Evolutionary conservation across 805 yeast species (phyloP).

Genomic region (Myxozyma nipponensis): DNA sequence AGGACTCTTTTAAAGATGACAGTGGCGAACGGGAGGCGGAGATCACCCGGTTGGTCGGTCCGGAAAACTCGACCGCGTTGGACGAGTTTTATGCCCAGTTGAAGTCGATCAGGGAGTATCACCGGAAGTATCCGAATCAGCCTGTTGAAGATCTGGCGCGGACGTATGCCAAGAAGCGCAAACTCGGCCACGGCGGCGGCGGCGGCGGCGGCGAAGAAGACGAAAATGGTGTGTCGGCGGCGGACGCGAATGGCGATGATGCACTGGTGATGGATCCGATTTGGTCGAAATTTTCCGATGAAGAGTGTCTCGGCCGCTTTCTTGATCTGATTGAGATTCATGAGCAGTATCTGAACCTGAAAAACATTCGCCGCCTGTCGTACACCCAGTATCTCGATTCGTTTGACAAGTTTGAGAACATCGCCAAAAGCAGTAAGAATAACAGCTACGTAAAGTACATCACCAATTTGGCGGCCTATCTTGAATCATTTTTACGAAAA

Average conservation of each 20-base stretch:
- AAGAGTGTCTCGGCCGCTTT: conserved; percentile 61
- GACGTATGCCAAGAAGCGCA: conserved; percentile 29
- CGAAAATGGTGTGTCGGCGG: conserved; percentile 35
- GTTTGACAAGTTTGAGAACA: conserved; percentile 41
- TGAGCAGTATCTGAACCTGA: conserved; percentile 48
- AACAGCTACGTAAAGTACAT: conserved; percentile 47
- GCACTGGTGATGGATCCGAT: conserved; percentile 39
- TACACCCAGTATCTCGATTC: conserved; percentile 51
- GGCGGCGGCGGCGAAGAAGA: conserved; percentile 29
- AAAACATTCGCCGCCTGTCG: conserved; percentile 35
- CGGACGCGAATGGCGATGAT: too few species aligned
- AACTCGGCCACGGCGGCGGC: conserved; percentile 6
- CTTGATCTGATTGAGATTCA: conserved; percentile 56
- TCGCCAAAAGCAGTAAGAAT: conserved; percentile 28
- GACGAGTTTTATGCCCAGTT: conserved; percentile 42
- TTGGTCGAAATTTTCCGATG: conserved; percentile 50
- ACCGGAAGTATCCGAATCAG: conserved; percentile 36
- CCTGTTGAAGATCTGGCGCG: conserved; percentile 32
- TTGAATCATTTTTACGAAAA: conserved; percentile 47
- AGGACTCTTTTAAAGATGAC: conserved; percentile 13
- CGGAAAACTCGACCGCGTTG: conserved; percentile 35
- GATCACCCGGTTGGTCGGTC: conserved; percentile 16
- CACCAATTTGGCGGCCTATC: conserved; percentile 46
- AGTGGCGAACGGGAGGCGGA: conserved; percentile 22
- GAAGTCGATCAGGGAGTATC: conserved; percentile 35